Evolutionary conservation across 208 protist species (phyloP), one percentile per base, ranked within the genome.

Genomic region (Lotmaria passim): DNA sequence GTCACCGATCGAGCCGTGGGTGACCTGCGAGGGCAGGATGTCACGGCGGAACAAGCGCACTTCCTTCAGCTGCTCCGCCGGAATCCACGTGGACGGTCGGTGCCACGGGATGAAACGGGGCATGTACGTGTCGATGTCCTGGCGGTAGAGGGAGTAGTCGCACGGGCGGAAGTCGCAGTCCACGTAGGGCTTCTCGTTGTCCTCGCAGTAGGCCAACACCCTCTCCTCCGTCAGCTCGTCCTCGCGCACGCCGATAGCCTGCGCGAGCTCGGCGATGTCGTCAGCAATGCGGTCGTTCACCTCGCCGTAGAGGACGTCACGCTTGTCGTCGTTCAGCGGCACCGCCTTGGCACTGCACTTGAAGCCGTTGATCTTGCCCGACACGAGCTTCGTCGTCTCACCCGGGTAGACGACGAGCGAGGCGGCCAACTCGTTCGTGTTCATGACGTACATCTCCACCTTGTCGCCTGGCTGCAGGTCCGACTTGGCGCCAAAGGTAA

Each of bases 1-100:
- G 80, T 96, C 78, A 28, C 89, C 91, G 50, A 94, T 85, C 21
- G 81, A 70, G 50, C 91, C 91, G 60, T 93, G 89, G 19, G 70
- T 78, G 28, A 94, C 86, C 36, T 93, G 83, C 15, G 73, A 79
- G 12, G 89, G 85, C 48, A 82, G 55, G 30, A 92, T 86, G 26
- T 69, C 78, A 44, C 76, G 77, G 31, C 88, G 88, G 70, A 93
- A 91, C 15, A 91, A 73, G 12, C 89, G 89, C 30, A 90, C 75
- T 78, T 91, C 79, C 53, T 73, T 70, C 19, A 81, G 57, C 43
- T 89, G 75, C 38, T 83, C 82, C 41, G 50, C 60, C n/a, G 89
- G 83, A 43, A 94, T 75, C 63, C 77, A 94, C 21, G 59, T 72
- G 8, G 75, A 61, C 0, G 89, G 86, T 26, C 86, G 86, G 57